Evolutionary conservation across 345 rosid species (phyloP).

Genomic region (Gynandropsis gynandra): DNA sequence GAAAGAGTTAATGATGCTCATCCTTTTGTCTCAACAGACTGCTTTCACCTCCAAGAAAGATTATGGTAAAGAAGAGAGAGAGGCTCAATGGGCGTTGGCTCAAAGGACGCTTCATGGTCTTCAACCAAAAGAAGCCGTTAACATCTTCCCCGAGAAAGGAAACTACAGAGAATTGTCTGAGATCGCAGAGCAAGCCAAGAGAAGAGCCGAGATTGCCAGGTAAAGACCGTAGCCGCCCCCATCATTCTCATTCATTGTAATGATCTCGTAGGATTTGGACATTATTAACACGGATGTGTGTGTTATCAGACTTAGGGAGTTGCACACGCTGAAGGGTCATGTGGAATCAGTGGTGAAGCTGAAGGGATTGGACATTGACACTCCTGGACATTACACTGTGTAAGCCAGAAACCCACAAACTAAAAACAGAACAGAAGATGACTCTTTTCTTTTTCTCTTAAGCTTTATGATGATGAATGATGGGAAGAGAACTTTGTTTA

Average conservation of each 20-base stretch:
- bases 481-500: constrained; percentile 26
- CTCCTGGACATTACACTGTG: constrained; percentile 71
- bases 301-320: constrained; percentile 61
- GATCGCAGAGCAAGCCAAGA: constrained; percentile 93
- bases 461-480: constrained; percentile 6
- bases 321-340: constrained; percentile 74
- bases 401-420: constrained; percentile 21
- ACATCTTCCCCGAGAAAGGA: constrained; percentile 48
- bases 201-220: constrained; percentile 98
- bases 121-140: constrained; percentile 52
- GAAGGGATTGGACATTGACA: constrained; percentile 74
- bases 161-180: constrained; percentile 76
- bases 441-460: constrained; percentile 15
- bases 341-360: constrained; percentile 88
- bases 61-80: constrained; percentile 78
- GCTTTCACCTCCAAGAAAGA: constrained; percentile 86
- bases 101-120: constrained; percentile 83
- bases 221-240: constrained; percentile 16
- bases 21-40: constrained; percentile 36
- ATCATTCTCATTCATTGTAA: background rate
- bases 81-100: constrained; percentile 87
- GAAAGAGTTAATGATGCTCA: background rate
- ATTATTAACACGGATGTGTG: background rate
- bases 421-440: constrained; percentile 1
- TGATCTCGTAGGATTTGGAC: too few species aligned